Evolutionary conservation across 495 filamentous ascomycete species (phyloP), one percentile per base, ranked within the genome.

Genomic region (Tuber magnatum): DNA sequence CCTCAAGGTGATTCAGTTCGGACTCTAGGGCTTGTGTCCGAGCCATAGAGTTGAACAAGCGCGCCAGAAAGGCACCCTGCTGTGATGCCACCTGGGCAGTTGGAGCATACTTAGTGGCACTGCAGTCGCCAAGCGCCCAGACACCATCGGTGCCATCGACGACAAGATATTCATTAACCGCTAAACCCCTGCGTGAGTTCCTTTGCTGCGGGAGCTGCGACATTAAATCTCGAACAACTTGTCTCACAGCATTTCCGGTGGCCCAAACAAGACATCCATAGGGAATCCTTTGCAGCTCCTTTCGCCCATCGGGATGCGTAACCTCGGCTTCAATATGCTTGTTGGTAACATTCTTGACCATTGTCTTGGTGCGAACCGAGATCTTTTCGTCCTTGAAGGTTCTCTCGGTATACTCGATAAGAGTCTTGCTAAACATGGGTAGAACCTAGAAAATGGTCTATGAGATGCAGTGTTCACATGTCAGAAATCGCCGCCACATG

Each of bases 311-410:
- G n/a, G 94, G 92, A 65, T 90, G 89, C 77, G 89, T 91, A 61
- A 90, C 88, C 85, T 97, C 93, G 78, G 94, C 95, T 85, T 97
- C 92, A 82, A 99, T 96, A 83, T 90, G 90, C 86, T 92, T 97
- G 82, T 97, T 93, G 39, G 93, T 97, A 73, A 99, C 95, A 76
- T 92, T 93, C 87, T 97, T 98, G 83, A 99, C 95, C 91, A 97
- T 94, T 70, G 95, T 99, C 89, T 99, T 99, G 76, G 95, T 96
- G 84, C 90, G 91, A 86, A 99, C 94, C 74, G 91, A 89, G 83
- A 99, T 99, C 80, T 92, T 92, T 86, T 98, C 94, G 87, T 98
- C 96, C 85, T 96, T 95, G 88, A 99, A 97, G 73, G 94, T 97
- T 83, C 92, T 93, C 86, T 98, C 96, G 78, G 96, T 98, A 87